Conservation (phyloP, 257 asterid species). For the Avicennia marina region DNA sequence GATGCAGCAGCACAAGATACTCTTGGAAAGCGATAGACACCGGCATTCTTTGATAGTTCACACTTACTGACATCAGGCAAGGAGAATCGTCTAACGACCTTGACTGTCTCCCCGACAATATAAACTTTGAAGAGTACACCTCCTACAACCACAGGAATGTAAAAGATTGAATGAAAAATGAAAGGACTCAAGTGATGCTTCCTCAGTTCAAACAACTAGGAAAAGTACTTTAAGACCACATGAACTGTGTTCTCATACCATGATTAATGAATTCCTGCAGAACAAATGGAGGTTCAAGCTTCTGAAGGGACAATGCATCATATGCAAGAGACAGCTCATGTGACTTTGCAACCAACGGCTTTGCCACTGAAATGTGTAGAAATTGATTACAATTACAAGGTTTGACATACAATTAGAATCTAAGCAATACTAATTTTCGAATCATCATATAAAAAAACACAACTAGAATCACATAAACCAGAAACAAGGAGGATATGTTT, state of each 20-base stretch:
- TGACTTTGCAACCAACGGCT: conserved; percentile 92
- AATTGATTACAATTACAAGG: too few species aligned
- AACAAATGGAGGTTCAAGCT: conserved; percentile 89
- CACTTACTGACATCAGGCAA: conserved; percentile 81
- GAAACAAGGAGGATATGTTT: too few species aligned
- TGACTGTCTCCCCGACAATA: conserved; percentile 92
- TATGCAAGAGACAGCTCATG: conserved; percentile 96
- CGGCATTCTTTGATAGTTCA: conserved; percentile 55
- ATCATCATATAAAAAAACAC: too few species aligned
- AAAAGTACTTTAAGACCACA: background rate
- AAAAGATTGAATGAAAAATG: background rate
- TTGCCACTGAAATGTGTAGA: conserved; percentile 61
- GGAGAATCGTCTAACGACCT: conserved; percentile 87
- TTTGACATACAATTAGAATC: too few species aligned
- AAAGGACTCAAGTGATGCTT: background rate
- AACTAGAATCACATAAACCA: too few species aligned
- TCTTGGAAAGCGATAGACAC: conserved; percentile 89
- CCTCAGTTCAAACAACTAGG: background rate
- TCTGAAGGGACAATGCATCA: conserved; percentile 77
- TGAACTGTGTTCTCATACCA: conserved; percentile 37
- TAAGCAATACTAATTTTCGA: too few species aligned
- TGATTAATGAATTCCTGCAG: conserved; percentile 95
- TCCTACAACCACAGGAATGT: conserved; percentile 37
- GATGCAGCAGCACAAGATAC: conserved; percentile 99
- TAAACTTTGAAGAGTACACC: conserved; percentile 93